These are phyloP conservation scores for Huntiella abstrusa DNA, from an alignment of 2,329 filamentous ascomycete species.

Conservation along the genomic window DNA sequence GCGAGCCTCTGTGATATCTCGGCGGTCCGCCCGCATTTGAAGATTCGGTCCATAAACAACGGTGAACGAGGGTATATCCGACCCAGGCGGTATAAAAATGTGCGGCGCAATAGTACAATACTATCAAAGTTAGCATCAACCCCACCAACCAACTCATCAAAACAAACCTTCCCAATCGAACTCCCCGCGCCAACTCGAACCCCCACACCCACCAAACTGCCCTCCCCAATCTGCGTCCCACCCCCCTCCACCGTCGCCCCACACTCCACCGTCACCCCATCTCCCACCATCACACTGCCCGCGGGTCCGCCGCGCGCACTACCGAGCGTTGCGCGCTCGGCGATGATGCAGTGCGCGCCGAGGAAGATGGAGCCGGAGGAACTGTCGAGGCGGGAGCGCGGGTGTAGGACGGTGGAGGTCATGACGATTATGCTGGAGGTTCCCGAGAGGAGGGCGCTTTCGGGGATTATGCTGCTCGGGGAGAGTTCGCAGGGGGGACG, in stretches of 20 bases:
- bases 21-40: slow-evolving; percentile 33
- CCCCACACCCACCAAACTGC: slow-evolving; percentile 40
- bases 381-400: slow-evolving; percentile 62
- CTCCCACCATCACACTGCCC: slow-evolving; percentile 36
- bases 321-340: slow-evolving; percentile 46
- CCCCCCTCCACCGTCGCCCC: slow-evolving; percentile 42
- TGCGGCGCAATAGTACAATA: slow-evolving; percentile 53
- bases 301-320: slow-evolving; percentile 18
- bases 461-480: slow-evolving; percentile 40
- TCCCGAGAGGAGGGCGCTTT: slow-evolving; percentile 46
- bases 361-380: slow-evolving; percentile 61
- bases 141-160: neutral
- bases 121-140: slow-evolving; percentile 17
- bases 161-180: slow-evolving; percentile 41
- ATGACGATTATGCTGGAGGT: slow-evolving; percentile 62
- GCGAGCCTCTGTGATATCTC: slow-evolving; percentile 42
- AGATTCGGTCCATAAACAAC: slow-evolving; percentile 50
- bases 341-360: slow-evolving; percentile 64
- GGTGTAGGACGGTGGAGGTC: slow-evolving; percentile 67
- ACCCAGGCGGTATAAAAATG: slow-evolving; percentile 37
- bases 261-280: slow-evolving; percentile 44
- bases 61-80: slow-evolving; percentile 43
- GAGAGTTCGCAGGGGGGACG: slow-evolving; percentile 45
- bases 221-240: slow-evolving; percentile 41
- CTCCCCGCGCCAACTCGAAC: slow-evolving; percentile 40